Evolutionary conservation across 345 rosid genomes (phyloP), one percentile per base, ranked within the genome.

Genomic region (Citrus sp.): DNA sequence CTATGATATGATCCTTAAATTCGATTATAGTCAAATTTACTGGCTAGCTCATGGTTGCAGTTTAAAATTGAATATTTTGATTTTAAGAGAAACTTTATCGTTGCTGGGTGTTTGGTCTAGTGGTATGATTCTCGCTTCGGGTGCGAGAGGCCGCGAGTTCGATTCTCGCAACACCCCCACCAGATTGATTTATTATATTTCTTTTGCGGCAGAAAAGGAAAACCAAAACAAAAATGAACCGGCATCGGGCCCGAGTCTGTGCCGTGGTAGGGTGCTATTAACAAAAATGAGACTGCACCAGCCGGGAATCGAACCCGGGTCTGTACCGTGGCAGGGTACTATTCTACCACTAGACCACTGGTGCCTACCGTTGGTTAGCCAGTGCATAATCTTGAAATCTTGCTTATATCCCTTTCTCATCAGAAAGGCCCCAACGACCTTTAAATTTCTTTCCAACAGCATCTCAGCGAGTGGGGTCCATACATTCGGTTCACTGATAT

Each of bases 51-150:
- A 38, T 8, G 0, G 0, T 38, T 38, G 42, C 2, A 0, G 9
- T 38, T 38, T 38, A 38, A 0, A 7, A 0, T 7, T 38, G 42
- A 8, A 1, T 8, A 38, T 8, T 5, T 0, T 0, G 0, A 34
- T 34, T 0, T 5, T 5, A 34, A 34, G 37, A 1, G 37, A 34
- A 1, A 35, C 7, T 5, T 5, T 6, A 2, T 8, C 4, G 10
- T 10, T 0, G 0, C 13, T 4, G 90, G 92, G 90, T 89, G 93
- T 89, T 92, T 94, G 92, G 95, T 92, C 94, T 90, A 89, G 97
- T 92, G 97, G 95, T 88, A 89, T 93, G 97, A 93, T 92, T 94
- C 95, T 93, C 91, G 93, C 94, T 93, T 93, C 94, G 94, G 97
- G 93, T 93, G 95, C 95, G 90, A 90, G 93, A 90, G 97, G 94